phyloP scores from a whole-genome alignment of 805 yeast genomes.

The Wickerhamiella slavikovae region DNA sequence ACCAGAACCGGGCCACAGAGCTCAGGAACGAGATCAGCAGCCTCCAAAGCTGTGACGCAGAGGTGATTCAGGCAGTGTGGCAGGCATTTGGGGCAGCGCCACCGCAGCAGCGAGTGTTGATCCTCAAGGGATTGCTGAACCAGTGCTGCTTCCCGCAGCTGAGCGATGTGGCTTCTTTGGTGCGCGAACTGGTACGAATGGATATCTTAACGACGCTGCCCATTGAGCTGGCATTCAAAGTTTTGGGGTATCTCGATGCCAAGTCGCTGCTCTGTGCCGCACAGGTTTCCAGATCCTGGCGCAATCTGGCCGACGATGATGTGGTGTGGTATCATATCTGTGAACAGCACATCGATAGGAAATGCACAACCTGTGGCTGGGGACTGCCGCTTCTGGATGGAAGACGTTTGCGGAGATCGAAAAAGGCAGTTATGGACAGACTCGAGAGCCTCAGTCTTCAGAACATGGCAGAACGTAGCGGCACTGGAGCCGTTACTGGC shows the following conservation, averaged over 20 bases:
- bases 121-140: conserved; percentile 61
- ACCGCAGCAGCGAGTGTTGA: conserved; percentile 44
- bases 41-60: conserved; percentile 45
- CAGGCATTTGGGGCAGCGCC: conserved; percentile 62
- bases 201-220: conserved; percentile 80
- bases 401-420: conserved; percentile 23
- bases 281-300: conserved; percentile 78
- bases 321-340: conserved; percentile 97
- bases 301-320: conserved; percentile 80
- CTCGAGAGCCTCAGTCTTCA: conserved; percentile 6
- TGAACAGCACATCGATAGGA: conserved; percentile 91
- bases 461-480: not conserved
- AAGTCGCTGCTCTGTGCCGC: conserved; percentile 87
- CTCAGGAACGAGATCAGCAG: conserved; percentile 29
- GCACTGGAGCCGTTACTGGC: not conserved
- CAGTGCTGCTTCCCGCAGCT: conserved; percentile 93
- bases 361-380: conserved; percentile 98
- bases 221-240: conserved; percentile 62
- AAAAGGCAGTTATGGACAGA: conserved; percentile 14
- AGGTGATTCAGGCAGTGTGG: conserved; percentile 68
- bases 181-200: conserved; percentile 58
- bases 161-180: conserved; percentile 65
- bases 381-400: conserved; percentile 89
- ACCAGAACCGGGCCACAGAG: conserved; percentile 23
- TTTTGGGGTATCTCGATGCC: conserved; percentile 78